A percentile compares a stretch with the other conserved stretches of the same genome.
Conservation (phyloP, 441 rosid species). For the Populus hybrid region DNA sequence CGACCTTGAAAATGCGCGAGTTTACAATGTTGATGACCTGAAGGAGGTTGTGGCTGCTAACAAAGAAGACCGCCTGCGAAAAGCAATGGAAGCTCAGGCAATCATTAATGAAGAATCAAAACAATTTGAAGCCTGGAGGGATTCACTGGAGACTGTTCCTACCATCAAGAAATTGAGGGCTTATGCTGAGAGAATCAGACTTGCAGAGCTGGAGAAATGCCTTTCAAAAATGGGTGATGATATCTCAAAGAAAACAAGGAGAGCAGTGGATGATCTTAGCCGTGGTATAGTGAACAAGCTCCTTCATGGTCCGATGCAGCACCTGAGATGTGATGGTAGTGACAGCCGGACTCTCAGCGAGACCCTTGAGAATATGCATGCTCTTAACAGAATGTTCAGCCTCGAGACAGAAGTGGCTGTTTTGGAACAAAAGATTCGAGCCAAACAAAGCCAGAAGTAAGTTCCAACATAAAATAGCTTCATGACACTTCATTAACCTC, state of each 20-base stretch:
- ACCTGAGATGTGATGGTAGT: conserved; percentile 76
- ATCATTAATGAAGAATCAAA: conserved; percentile 76
- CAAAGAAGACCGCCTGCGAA: conserved; percentile 80
- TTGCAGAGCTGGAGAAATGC: conserved; percentile 70
- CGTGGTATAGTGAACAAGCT: conserved; percentile 83
- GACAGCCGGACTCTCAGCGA: conserved; percentile 70
- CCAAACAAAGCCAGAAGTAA: conserved; percentile 66
- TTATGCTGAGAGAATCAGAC: conserved; percentile 72
- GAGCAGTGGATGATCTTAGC: conserved; percentile 80
- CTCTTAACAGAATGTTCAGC: conserved; percentile 87
- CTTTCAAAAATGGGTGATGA: conserved; percentile 77
- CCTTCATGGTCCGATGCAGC: conserved; percentile 98
- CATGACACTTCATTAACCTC: conserved; percentile 7
- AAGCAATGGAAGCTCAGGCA: conserved; percentile 90
- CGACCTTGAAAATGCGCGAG: conserved; percentile 48
- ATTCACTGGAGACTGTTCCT: conserved; percentile 89
- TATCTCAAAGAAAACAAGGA: conserved; percentile 72
- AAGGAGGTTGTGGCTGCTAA: conserved; percentile 97
- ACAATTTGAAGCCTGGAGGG: conserved; percentile 92
- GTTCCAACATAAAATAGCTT: conserved; percentile 10
- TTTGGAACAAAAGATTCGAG: conserved; percentile 77
- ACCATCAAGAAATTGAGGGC: conserved; percentile 92
- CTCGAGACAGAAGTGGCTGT: conserved; percentile 74
- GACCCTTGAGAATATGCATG: conserved; percentile 94
- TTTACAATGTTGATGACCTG: conserved; percentile 92